phyloP scores from a whole-genome alignment of 2,329 filamentous ascomycete genomes.

The Botrytis byssoidea region DNA sequence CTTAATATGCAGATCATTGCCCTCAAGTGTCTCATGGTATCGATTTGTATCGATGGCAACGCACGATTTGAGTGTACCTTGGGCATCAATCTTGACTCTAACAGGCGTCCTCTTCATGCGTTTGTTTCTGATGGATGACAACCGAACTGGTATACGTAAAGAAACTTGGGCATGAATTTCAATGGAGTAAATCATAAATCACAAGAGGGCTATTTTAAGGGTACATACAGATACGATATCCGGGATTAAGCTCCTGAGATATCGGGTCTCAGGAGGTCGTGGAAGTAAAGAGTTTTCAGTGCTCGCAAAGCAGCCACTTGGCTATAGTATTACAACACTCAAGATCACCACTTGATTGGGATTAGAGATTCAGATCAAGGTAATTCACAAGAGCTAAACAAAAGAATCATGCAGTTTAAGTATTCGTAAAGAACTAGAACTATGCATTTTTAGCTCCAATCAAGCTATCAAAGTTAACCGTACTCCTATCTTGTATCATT shows the following conservation, averaged over 20 bases:
- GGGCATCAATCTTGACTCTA: neutral
- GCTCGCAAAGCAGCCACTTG: neutral
- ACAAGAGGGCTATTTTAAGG: neutral
- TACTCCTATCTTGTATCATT: neutral
- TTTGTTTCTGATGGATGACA: neutral
- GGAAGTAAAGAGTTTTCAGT: neutral
- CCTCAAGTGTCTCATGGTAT: neutral
- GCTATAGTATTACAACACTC: neutral
- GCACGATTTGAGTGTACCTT: neutral
- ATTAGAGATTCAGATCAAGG: neutral
- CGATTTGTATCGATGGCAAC: neutral
- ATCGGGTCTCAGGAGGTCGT: neutral
- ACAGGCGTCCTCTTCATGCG: neutral
- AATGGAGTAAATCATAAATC: neutral
- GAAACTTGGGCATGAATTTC: neutral
- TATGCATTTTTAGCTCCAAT: neutral
- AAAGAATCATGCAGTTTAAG: neutral
- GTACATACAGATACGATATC: neutral
- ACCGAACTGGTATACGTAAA: neutral
- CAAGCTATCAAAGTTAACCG: no score
- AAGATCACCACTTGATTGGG: neutral
- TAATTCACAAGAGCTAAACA: neutral
- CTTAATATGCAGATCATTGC: neutral
- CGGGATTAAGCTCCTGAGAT: neutral
- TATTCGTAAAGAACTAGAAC: neutral